Percentiles rank a stretch among this genome's conserved stretches.
Conservation (phyloP, 1,139 yeast species). For the Wickerhamomyces sp. region DNA sequence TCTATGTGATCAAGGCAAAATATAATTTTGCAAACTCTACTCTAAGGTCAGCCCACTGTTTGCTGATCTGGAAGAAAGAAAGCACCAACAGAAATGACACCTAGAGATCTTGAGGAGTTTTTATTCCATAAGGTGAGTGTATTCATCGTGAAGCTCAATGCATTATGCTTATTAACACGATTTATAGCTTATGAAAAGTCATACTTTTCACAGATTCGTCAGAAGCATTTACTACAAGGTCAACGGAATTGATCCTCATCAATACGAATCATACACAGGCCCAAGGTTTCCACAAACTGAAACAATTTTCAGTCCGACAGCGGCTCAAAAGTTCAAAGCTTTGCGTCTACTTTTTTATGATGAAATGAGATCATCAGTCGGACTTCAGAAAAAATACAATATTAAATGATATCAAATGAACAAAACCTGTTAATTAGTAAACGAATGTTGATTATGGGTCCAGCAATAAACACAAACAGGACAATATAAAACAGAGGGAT, state of each 20-base stretch:
- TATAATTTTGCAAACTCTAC: too few species aligned
- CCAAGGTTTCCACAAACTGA: conserved; percentile 24
- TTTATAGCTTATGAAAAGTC: conserved; percentile 49
- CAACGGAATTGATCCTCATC: conserved; percentile 46
- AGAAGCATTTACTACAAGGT: conserved; percentile 57
- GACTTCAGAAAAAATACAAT: conserved; percentile 31
- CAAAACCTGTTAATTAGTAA: conserved; percentile 1
- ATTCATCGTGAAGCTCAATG: background rate
- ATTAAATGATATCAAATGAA: conserved; percentile 5
- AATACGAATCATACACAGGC: conserved; percentile 21
- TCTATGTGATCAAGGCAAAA: too few species aligned
- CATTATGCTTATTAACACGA: background rate
- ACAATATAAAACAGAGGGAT: conserved; percentile 1
- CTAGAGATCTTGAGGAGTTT: conserved; percentile 38
- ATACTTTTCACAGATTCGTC: conserved; percentile 66
- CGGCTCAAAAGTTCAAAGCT: conserved; percentile 54
- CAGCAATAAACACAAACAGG: background rate
- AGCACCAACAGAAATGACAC: background rate
- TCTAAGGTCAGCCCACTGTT: background rate
- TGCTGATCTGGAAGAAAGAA: background rate
- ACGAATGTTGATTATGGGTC: background rate
- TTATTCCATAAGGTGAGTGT: conserved; percentile 31
- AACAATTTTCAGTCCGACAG: conserved; percentile 41
- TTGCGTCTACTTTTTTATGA: conserved; percentile 57
- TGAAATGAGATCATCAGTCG: conserved; percentile 54